Evolutionary conservation across 139 green algal species (phyloP).

Genomic region (Chlorella sorokiniana): DNA sequence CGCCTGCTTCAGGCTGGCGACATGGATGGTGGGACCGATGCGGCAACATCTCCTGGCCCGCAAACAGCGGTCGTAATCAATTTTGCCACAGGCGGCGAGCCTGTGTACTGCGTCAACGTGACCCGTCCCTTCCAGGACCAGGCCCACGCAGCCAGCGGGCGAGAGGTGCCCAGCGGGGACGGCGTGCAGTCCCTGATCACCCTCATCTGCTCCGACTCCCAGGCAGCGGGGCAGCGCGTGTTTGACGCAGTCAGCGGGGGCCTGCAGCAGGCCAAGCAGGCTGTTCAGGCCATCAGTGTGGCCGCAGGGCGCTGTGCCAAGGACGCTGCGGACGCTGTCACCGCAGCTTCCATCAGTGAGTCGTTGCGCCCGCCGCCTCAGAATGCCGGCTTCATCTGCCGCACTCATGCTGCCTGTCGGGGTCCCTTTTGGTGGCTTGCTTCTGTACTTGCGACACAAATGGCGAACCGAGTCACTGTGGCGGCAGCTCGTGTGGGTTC

Average conservation of each 20-base stretch:
- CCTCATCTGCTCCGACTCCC: conserved; percentile 21
- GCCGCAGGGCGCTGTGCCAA: not conserved
- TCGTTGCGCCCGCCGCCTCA: no score
- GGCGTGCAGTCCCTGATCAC: not conserved
- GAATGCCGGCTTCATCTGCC: no score
- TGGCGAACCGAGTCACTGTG: no score
- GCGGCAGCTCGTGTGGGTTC: no score
- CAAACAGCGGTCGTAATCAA: not conserved
- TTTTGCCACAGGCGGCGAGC: not conserved
- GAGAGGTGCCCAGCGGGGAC: not conserved
- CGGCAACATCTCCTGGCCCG: no score
- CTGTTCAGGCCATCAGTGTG: not conserved
- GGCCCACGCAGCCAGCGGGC: not conserved
- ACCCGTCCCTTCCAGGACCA: not conserved
- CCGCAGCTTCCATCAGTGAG: conserved; percentile 1
- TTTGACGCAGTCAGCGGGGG: not conserved
- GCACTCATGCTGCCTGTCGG: no score
- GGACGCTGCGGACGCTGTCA: not conserved
- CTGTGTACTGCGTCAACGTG: not conserved
- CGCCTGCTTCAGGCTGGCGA: not conserved
- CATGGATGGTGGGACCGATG: not conserved
- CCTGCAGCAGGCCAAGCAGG: not conserved
- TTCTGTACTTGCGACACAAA: no score
- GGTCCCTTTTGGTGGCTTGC: no score
- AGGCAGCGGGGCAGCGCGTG: not conserved